Evolutionary conservation across 2,329 filamentous ascomycete species (phyloP), one percentile per base, ranked within the genome.

Genomic region (Paradendryphiella salina): DNA sequence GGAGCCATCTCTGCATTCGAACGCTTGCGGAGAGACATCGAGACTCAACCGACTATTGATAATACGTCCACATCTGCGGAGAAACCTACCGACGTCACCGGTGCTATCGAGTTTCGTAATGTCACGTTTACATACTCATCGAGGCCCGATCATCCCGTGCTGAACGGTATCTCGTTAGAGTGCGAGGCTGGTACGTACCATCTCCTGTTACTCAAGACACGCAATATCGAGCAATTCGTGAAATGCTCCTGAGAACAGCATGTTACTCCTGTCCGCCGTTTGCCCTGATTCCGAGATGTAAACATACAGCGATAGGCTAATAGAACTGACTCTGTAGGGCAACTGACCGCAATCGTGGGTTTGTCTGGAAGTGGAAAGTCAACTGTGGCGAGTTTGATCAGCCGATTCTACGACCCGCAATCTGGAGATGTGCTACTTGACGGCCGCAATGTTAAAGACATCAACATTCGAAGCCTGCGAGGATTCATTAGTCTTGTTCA

Each of bases 21-120:
- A 48, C 83, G 84, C 41, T 71, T 89, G 5, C 76, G 76, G 11
- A 73, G 78, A 28, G 84, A 85, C 36, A 85, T 88, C 40, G 77
- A 84, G 11, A 76, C 76, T 4, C 44, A 63, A 13, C 71, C 75
- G 23, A 54, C 62, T 10, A 76, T 77, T 26, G 71, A 76, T 51
- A 69, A 68, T 34, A 74, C 69, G 9, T 65, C 65, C 13, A 58
- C 62, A 3, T 54, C 57, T n/a, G 67, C 66, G 5, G 54, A 62
- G 8, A 62, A 63, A 21, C 66, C 65, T 4, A 36, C 56, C 17
- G 20, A 42, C 8, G 43, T 66, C 1, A 39, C 60, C 0, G 93
- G 92, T 15, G 60, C 58, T 7, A 57, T 76, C n/a, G 62, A 71
- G 20, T 71, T 77, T 38, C 62, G 61, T 10, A 59, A 76, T 41